Conservation (phyloP, 371 early-diverging fungal genomes). For the Modicella reniformis region DNA sequence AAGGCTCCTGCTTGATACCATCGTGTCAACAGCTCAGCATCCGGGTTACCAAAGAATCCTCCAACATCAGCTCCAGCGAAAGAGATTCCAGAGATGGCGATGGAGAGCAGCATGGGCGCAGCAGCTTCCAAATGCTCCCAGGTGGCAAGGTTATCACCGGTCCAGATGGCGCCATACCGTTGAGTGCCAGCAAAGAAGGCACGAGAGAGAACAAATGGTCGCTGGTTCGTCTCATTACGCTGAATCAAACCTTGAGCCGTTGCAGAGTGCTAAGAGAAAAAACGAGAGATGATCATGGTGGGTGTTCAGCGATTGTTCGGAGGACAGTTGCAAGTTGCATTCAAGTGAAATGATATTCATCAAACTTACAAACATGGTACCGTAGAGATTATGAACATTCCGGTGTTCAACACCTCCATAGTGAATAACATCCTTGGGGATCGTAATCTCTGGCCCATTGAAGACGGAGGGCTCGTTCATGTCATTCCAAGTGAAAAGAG, state of each 20-base stretch:
- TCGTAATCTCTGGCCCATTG: slow-evolving; percentile 91
- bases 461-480: slow-evolving; percentile 96
- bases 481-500: slow-evolving; percentile 91
- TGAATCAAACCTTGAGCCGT: slow-evolving; percentile 68
- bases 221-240: slow-evolving; percentile 61
- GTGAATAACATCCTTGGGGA: slow-evolving; percentile 90
- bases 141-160: slow-evolving; percentile 87
- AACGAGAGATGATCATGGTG: neutral
- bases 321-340: neutral
- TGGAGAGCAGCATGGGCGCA: slow-evolving; percentile 84
- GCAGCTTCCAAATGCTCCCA: slow-evolving; percentile 85
- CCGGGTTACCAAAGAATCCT: slow-evolving; percentile 92
- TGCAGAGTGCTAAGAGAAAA: slow-evolving; percentile 57
- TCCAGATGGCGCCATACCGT: slow-evolving; percentile 91
- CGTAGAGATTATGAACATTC: slow-evolving; percentile 90
- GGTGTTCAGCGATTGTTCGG: neutral
- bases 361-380: slow-evolving; percentile 70
- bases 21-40: slow-evolving; percentile 79
- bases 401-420: slow-evolving; percentile 83
- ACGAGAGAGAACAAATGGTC: slow-evolving; percentile 91
- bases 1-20: slow-evolving; percentile 93
- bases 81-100: slow-evolving; percentile 77
- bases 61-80: slow-evolving; percentile 93
- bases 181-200: slow-evolving; percentile 92
- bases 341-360: neutral